Evolutionary conservation across 331 rosid species (phyloP), one percentile per base, ranked within the genome.

Genomic region (Phaseolus coccineus): DNA sequence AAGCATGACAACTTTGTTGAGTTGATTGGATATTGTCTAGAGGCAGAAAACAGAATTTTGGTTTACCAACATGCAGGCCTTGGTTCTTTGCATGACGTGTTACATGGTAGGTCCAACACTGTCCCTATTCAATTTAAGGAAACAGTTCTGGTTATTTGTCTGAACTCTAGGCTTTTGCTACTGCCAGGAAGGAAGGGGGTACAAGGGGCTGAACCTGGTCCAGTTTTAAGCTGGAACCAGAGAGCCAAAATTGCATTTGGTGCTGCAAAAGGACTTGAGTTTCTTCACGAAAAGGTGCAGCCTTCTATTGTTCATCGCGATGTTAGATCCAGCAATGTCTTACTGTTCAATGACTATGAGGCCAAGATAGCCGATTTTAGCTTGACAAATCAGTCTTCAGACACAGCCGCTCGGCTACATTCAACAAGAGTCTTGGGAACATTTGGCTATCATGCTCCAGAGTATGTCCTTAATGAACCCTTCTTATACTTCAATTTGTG

Each of bases 361-460:
- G 82, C 98, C 72, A 94, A 94, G 91, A 82, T 94, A 39, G 94
- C 97, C 2, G 98, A 94, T 85, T 94, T 94, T 84, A 94, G 87
- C 92, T 84, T 94, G 88, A 87, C 97, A 71, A 94, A 87, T 81
- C 98, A 94, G 82, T 85, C 97, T 4, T 94, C 97, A 4, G 98
- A 94, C 69, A 94, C 97, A 0, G 97, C 98, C 0, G 97, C 97
- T 24, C 81, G 97, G 40, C 89, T 94, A 14, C 98, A 94, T 78
- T 94, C 98, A 30, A 94, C 98, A 61, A 92, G 98, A 82, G 98
- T 92, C 76, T 88, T 94, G 83, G 98, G 98, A 85, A 94, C 98
- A 27, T 94, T 94, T 62, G 97, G 96, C 56, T 93, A 93, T 75
- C 97, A 93, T 70, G 97, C 98, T 77, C 98, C 98, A 57, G 98